These are phyloP conservation scores for Athelia psychrophila DNA, from an alignment of 1,284 basidiomycete genomes.

Conservation along the genomic window DNA sequence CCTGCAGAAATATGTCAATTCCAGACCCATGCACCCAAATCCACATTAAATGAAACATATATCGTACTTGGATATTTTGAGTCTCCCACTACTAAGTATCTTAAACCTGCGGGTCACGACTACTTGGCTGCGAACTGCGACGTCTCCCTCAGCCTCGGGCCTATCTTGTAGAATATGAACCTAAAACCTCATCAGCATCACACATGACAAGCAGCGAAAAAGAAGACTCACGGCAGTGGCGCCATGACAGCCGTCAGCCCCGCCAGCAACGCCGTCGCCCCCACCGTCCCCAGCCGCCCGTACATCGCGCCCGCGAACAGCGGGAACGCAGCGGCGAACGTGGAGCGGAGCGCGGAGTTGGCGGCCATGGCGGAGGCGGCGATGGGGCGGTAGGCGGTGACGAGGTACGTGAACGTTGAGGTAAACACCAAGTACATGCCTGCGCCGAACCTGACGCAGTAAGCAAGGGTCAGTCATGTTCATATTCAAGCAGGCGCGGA, in stretches of 20 bases:
- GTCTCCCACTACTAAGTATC: too few species aligned
- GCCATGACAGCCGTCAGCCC: slow-evolving; percentile 66
- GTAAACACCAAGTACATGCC: slow-evolving; percentile 64
- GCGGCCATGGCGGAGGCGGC: slow-evolving; percentile 77
- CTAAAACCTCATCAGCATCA: slow-evolving; percentile 12
- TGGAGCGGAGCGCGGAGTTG: slow-evolving; percentile 64
- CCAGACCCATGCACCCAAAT: too few species aligned
- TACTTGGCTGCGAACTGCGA: slow-evolving; percentile 30
- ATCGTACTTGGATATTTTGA: too few species aligned
- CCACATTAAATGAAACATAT: too few species aligned
- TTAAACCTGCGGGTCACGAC: too few species aligned
- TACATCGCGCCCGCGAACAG: slow-evolving; percentile 67
- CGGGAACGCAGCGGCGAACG: slow-evolving; percentile 73
- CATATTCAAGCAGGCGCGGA: too few species aligned
- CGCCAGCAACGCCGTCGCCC: slow-evolving; percentile 72
- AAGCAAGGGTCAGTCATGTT: too few species aligned
- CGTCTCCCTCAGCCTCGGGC: slow-evolving; percentile 25
- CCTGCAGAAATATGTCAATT: too few species aligned
- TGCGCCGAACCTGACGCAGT: too few species aligned
- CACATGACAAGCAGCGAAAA: background rate
- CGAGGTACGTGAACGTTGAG: slow-evolving; percentile 70
- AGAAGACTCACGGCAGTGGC: slow-evolving; percentile 61
- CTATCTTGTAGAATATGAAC: slow-evolving; percentile 38
- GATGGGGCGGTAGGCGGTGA: slow-evolving; percentile 72
- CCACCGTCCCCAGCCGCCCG: slow-evolving; percentile 61